Percentiles rank a stretch among this genome's conserved stretches.
Conservation (phyloP, 352 stramenopile species). For the Globisporangium paddicum region DNA sequence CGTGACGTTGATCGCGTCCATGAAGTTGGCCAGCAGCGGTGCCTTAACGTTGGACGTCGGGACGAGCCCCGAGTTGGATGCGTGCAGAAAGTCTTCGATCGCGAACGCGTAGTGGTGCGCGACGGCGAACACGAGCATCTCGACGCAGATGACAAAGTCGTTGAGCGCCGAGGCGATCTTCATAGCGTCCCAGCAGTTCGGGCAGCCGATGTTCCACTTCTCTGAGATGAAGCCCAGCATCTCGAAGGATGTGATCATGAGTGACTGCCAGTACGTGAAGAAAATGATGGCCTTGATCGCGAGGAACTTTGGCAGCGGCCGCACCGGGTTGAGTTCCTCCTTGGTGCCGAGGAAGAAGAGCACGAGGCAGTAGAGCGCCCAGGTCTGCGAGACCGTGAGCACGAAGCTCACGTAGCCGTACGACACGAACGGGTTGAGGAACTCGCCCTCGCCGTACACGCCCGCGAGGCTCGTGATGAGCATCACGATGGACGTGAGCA, state of each 20-base stretch:
- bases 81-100: constrained; percentile 85
- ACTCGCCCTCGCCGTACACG: constrained; percentile 89
- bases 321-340: constrained; percentile 85
- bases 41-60: constrained; percentile 80
- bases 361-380: constrained; percentile 92
- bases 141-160: constrained; percentile 93
- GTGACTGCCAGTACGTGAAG: constrained; percentile 93
- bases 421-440: constrained; percentile 76
- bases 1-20: constrained; percentile 88
- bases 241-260: constrained; percentile 89
- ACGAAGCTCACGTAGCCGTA: constrained; percentile 91
- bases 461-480: constrained; percentile 79
- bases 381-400: constrained; percentile 87
- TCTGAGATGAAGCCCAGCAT: constrained; percentile 84
- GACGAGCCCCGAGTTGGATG: constrained; percentile 27
- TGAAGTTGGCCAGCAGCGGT: constrained; percentile 82
- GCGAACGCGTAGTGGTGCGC: constrained; percentile 92
- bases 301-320: constrained; percentile 92
- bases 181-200: constrained; percentile 76
- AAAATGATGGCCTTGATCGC: constrained; percentile 95
- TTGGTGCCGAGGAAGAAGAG: constrained; percentile 93
- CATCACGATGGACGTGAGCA: constrained; percentile 85
- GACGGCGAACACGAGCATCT: constrained; percentile 92
- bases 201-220: constrained; percentile 80
- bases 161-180: constrained; percentile 90